A percentile compares a stretch with the other conserved stretches of the same genome.
These are phyloP conservation scores for Olyra latifolia DNA, from an alignment of 176 grass and related monocot genomes.

Conservation along the genomic window DNA sequence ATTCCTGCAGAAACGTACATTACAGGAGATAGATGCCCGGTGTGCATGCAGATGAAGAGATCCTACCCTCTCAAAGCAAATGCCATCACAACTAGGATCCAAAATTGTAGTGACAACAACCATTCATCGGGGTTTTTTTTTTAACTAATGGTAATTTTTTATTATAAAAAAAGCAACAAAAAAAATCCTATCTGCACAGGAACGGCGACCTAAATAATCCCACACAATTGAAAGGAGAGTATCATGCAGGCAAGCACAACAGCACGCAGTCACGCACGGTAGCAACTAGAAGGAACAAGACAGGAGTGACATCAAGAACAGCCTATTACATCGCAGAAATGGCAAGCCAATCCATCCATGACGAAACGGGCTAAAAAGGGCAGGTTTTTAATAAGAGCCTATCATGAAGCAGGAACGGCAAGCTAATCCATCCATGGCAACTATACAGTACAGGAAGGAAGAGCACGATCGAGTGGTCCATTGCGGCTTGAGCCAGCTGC, in stretches of 20 bases:
- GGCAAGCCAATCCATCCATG: not conserved
- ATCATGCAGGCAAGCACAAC: not conserved
- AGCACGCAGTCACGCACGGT: not conserved
- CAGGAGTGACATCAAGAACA: not conserved
- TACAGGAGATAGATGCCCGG: not conserved
- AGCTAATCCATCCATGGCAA: not conserved
- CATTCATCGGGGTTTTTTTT: not conserved
- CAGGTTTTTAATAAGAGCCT: not conserved
- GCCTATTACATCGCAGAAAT: not conserved
- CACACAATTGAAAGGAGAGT: not conserved
- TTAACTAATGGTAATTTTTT: not conserved
- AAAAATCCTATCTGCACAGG: not conserved
- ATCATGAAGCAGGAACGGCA: no score
- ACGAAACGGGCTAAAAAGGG: not conserved
- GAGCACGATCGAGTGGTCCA: not conserved
- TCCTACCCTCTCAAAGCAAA: not conserved
- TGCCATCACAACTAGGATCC: not conserved
- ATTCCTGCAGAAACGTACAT: not conserved
- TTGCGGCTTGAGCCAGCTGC: not conserved
- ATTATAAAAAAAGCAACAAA: not conserved
- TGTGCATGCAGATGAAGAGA: not conserved
- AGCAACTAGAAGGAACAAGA: not conserved
- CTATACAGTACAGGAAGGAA: not conserved
- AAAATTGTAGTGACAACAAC: fast-evolving
- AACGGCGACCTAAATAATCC: not conserved